A percentile compares a stretch with the other conserved stretches of the same genome.
Evolutionary conservation across 2,329 filamentous ascomycete genomes (phyloP).

Genomic region (Plenodomus lindquistii): DNA sequence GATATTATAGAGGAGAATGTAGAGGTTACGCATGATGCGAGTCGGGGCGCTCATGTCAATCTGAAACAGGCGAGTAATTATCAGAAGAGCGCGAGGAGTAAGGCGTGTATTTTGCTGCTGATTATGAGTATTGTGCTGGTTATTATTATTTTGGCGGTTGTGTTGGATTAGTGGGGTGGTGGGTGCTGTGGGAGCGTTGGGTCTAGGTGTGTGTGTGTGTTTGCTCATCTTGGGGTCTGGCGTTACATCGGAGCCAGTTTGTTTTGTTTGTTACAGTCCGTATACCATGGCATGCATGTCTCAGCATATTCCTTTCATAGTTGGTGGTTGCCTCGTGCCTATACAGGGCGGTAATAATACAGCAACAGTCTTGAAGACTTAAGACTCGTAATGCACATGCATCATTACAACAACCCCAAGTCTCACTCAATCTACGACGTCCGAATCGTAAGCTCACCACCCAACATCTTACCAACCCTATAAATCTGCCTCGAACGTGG

Average conservation of each 20-base stretch:
- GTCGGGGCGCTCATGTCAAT: conserved; percentile 82
- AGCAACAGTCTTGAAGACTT: too few relatives aligned
- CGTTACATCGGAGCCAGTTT: too few relatives aligned
- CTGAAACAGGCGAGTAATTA: conserved; percentile 84
- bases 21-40: conserved; percentile 78
- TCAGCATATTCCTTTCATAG: too few relatives aligned
- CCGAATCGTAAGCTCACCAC: conserved; percentile 16
- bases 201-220: background rate
- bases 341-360: too few relatives aligned
- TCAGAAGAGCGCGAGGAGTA: conserved; percentile 93
- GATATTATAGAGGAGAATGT: conserved; percentile 89
- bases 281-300: too few relatives aligned
- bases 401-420: too few relatives aligned
- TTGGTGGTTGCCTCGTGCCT: too few relatives aligned
- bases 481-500: conserved; percentile 26
- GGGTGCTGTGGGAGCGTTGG: background rate
- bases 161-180: conserved; percentile 62
- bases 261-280: too few relatives aligned
- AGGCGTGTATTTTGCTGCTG: conserved; percentile 87
- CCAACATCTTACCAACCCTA: conserved; percentile 26
- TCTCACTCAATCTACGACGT: background rate
- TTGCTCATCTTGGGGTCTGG: too few relatives aligned
- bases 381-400: too few relatives aligned
- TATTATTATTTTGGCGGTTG: conserved; percentile 85
- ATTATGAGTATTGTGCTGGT: conserved; percentile 87